A percentile compares a stretch with the other conserved stretches of the same genome.
These are phyloP conservation scores for Mariannaea sp. DNA, from an alignment of 2,329 filamentous ascomycete genomes.

Conservation along the genomic window DNA sequence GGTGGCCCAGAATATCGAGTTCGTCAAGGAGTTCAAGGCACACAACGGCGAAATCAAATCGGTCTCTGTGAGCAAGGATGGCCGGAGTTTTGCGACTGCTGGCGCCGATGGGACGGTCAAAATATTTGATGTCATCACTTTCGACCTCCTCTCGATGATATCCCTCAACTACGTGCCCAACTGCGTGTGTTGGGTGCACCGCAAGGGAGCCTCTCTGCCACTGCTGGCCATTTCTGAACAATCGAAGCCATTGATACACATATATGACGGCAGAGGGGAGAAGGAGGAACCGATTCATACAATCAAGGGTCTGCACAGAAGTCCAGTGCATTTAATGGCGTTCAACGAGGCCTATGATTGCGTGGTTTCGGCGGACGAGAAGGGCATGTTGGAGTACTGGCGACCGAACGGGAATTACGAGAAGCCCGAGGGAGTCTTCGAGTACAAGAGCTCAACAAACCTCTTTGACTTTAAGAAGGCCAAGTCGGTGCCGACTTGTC, in stretches of 20 bases:
- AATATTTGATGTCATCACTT: slow-evolving; percentile 82
- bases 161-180: slow-evolving; percentile 75
- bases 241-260: slow-evolving; percentile 70
- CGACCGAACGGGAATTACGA: slow-evolving; percentile 78
- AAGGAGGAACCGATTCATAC: slow-evolving; percentile 76
- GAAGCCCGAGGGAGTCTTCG: slow-evolving; percentile 89
- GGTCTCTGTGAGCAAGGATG: slow-evolving; percentile 86
- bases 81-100: slow-evolving; percentile 89
- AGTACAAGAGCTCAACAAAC: slow-evolving; percentile 91
- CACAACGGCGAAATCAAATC: slow-evolving; percentile 84
- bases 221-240: slow-evolving; percentile 83
- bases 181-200: slow-evolving; percentile 91
- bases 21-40: slow-evolving; percentile 96
- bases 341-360: slow-evolving; percentile 92
- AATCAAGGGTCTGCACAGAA: slow-evolving; percentile 78
- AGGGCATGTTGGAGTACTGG: slow-evolving; percentile 98
- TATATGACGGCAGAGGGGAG: slow-evolving; percentile 91
- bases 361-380: slow-evolving; percentile 85
- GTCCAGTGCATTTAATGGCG: slow-evolving; percentile 79
- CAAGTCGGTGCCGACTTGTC: slow-evolving; percentile 79
- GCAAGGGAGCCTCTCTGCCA: slow-evolving; percentile 83
- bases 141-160: slow-evolving; percentile 84
- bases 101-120: slow-evolving; percentile 80
- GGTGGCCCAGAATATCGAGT: slow-evolving; percentile 85
- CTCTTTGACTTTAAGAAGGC: slow-evolving; percentile 97